Percentiles rank a stretch among this genome's conserved stretches.
Evolutionary conservation across 1,139 yeast genomes (phyloP).

Genomic region (Pichia sp.): DNA sequence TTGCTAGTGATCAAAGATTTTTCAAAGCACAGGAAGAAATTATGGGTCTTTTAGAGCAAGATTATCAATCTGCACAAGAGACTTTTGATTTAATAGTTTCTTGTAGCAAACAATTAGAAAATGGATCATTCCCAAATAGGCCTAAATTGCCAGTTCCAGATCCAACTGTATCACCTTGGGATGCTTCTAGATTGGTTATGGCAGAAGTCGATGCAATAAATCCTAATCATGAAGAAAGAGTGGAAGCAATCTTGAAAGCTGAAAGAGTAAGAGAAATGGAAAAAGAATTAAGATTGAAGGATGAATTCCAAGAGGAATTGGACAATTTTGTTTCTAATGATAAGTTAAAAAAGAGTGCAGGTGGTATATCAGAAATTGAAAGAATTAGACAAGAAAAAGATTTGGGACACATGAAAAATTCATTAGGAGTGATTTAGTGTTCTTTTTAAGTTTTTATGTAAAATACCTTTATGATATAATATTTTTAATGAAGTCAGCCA

Average conservation of each 20-base stretch:
- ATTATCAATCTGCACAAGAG: slow-evolving; percentile 70
- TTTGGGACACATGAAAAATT: slow-evolving; percentile 53
- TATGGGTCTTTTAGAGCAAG: slow-evolving; percentile 73
- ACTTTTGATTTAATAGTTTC: slow-evolving; percentile 77
- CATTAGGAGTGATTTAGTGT: slow-evolving; percentile 26
- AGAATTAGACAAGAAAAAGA: slow-evolving; percentile 62
- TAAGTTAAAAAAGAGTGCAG: slow-evolving; percentile 62
- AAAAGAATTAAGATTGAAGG: slow-evolving; percentile 47
- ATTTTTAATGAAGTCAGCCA: slow-evolving; percentile 5
- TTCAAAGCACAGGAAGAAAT: slow-evolving; percentile 85
- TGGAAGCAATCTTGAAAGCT: slow-evolving; percentile 85
- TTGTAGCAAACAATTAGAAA: slow-evolving; percentile 73
- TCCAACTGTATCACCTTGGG: slow-evolving; percentile 60
- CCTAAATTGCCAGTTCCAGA: slow-evolving; percentile 48
- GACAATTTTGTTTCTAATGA: slow-evolving; percentile 77
- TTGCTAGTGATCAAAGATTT: slow-evolving; percentile 91
- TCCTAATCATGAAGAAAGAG: slow-evolving; percentile 79
- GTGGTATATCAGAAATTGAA: slow-evolving; percentile 86
- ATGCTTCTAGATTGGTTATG: slow-evolving; percentile 72
- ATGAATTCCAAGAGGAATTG: slow-evolving; percentile 80
- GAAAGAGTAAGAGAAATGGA: slow-evolving; percentile 76
- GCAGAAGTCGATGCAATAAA: slow-evolving; percentile 69
- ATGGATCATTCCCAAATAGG: slow-evolving; percentile 31
- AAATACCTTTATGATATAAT: slow-evolving; percentile 7
- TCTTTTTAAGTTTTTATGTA: neutral